Evolutionary conservation across 306 rosid species (phyloP).

Genomic region (Canavalia gladiata): DNA sequence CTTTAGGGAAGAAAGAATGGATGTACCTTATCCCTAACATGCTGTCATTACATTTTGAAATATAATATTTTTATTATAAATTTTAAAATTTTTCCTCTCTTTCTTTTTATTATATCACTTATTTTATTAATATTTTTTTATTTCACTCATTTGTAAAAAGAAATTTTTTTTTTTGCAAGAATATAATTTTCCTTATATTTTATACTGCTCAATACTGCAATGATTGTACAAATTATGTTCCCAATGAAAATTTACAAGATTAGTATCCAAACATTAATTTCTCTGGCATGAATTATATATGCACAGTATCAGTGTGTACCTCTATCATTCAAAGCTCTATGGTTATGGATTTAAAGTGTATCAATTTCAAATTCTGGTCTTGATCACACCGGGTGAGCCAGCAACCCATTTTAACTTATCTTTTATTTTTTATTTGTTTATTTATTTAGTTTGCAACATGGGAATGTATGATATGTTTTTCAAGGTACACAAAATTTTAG

Average conservation of each 20-base stretch:
- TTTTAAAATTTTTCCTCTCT: too few relatives aligned
- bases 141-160: too few relatives aligned
- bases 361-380: slow-evolving; percentile 29
- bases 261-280: slow-evolving; percentile 39
- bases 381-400: slow-evolving; percentile 1
- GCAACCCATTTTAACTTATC: neutral
- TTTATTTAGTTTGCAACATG: neutral
- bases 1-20: slow-evolving; percentile 31
- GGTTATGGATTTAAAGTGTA: neutral
- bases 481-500: too few relatives aligned
- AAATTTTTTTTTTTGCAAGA: too few relatives aligned
- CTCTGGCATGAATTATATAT: slow-evolving; percentile 4
- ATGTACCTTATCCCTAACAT: slow-evolving; percentile 41
- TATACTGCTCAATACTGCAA: slow-evolving; percentile 1
- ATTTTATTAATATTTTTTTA: too few relatives aligned
- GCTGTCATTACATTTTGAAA: slow-evolving; percentile 2
- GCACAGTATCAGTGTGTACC: neutral
- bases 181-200: too few relatives aligned
- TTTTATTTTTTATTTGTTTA: neutral
- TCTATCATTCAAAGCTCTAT: slow-evolving; percentile 5
- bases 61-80: too few relatives aligned
- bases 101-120: too few relatives aligned
- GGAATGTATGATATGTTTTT: neutral
- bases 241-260: slow-evolving; percentile 44
- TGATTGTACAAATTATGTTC: slow-evolving; percentile 42